phyloP scores from a whole-genome alignment of 1,284 basidiomycete genomes.

The Porogramme epimiltina region DNA sequence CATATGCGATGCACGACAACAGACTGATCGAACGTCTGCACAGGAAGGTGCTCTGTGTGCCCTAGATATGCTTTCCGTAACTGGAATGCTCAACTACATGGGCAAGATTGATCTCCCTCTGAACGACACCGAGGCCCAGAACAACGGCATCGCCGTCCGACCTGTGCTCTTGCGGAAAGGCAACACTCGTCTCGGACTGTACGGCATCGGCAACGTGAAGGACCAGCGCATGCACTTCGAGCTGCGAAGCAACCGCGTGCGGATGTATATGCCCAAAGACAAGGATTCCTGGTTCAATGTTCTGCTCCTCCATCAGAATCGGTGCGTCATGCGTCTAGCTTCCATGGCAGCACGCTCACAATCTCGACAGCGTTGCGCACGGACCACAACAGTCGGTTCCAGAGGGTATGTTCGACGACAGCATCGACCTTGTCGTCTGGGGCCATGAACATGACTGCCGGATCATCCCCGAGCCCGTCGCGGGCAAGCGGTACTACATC shows the following conservation, averaged over 20 bases:
- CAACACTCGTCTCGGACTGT: constrained; percentile 82
- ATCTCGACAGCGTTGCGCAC: constrained; percentile 80
- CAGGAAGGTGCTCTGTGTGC: constrained; percentile 95
- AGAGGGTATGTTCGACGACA: constrained; percentile 97
- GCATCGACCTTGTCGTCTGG: constrained; percentile 93
- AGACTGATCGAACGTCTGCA: not conserved
- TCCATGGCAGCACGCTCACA: not conserved
- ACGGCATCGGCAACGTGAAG: constrained; percentile 96
- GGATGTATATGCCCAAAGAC: constrained; percentile 94
- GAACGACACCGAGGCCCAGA: constrained; percentile 65
- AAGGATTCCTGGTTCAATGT: constrained; percentile 96
- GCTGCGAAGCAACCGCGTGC: constrained; percentile 88
- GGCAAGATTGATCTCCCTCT: constrained; percentile 82
- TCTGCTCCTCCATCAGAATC: constrained; percentile 92
- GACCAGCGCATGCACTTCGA: constrained; percentile 97
- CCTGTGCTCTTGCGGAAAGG: constrained; percentile 93
- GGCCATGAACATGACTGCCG: constrained; percentile 99
- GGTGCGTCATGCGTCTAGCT: constrained; percentile 49
- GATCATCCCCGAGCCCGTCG: constrained; percentile 87
- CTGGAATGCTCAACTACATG: constrained; percentile 97
- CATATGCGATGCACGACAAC: too few species aligned
- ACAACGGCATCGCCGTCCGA: constrained; percentile 82
- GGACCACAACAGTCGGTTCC: constrained; percentile 93
- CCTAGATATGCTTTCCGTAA: constrained; percentile 91
- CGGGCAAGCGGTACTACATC: constrained; percentile 90